phyloP scores from a whole-genome alignment of 441 rosid genomes.

The Breynia disticha region DNA sequence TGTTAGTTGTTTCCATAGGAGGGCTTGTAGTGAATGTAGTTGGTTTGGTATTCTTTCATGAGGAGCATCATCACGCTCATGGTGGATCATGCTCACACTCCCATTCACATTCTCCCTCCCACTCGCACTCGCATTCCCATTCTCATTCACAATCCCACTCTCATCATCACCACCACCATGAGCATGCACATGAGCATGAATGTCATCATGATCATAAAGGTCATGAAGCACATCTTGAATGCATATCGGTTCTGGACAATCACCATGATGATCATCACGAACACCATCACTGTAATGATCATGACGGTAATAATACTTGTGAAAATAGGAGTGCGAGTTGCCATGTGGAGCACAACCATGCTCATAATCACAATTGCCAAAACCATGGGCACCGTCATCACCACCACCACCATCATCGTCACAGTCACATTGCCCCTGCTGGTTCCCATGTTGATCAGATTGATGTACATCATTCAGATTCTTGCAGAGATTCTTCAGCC shows the following conservation, averaged over 20 bases:
- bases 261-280: constrained; percentile 22
- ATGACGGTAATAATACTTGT: constrained; percentile 2
- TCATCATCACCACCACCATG: constrained; percentile 22
- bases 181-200: constrained; percentile 21
- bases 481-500: constrained; percentile 10
- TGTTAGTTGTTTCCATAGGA: constrained; percentile 74
- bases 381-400: constrained; percentile 1
- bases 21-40: constrained; percentile 77
- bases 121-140: constrained; percentile 29
- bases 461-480: constrained; percentile 10
- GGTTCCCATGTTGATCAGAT: constrained; percentile 8
- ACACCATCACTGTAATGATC: constrained; percentile 13
- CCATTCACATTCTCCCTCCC: constrained; percentile 39
- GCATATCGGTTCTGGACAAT: constrained; percentile 22
- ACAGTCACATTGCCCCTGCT: constrained; percentile 10
- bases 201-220: constrained; percentile 24
- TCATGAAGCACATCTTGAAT: constrained; percentile 25
- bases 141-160: constrained; percentile 1
- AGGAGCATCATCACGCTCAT: constrained; percentile 98
- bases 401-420: constrained; percentile 11
- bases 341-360: constrained; percentile 3
- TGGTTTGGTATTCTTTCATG: constrained; percentile 89
- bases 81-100: constrained; percentile 72
- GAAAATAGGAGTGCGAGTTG: constrained; percentile 4
- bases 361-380: constrained; percentile 1